Percentiles rank a stretch among this genome's conserved stretches.
These are phyloP conservation scores for Acacia crassicarpa DNA, from an alignment of 306 rosid genomes.

Conservation along the genomic window DNA sequence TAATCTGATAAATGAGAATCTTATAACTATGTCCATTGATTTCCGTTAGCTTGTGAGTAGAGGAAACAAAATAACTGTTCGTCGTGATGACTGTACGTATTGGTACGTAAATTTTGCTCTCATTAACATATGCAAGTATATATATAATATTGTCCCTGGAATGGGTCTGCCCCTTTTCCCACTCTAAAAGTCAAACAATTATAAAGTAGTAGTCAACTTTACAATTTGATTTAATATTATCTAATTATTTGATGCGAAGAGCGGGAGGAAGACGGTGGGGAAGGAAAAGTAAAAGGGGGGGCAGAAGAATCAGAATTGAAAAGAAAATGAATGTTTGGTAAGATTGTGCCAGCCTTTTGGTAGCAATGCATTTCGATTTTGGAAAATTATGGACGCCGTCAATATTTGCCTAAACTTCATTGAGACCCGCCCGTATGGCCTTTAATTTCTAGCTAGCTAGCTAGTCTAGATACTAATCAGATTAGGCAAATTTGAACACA, in stretches of 20 bases:
- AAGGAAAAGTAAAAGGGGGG: neutral
- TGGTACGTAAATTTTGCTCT: neutral
- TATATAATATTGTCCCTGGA: neutral
- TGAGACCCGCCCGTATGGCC: neutral
- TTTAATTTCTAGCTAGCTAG: neutral
- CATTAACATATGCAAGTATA: neutral
- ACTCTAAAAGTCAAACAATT: neutral
- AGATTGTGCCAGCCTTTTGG: conserved; percentile 9
- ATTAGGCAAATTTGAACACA: neutral
- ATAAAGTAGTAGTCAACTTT: neutral
- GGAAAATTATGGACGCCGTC: conserved; percentile 5
- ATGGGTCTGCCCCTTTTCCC: neutral
- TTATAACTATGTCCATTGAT: too few species aligned
- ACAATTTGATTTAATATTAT: neutral
- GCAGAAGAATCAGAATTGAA: neutral
- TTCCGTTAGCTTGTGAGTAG: neutral
- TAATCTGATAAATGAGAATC: neutral
- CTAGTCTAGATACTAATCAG: neutral
- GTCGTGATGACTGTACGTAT: neutral
- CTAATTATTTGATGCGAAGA: neutral
- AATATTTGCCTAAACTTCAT: conserved; percentile 2
- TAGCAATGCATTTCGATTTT: conserved; percentile 6
- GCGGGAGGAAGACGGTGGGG: neutral
- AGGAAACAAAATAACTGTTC: neutral
- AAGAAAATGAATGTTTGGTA: conserved; percentile 5